phyloP scores from a whole-genome alignment of 805 yeast genomes.

The Candida rishiriensis region DNA sequence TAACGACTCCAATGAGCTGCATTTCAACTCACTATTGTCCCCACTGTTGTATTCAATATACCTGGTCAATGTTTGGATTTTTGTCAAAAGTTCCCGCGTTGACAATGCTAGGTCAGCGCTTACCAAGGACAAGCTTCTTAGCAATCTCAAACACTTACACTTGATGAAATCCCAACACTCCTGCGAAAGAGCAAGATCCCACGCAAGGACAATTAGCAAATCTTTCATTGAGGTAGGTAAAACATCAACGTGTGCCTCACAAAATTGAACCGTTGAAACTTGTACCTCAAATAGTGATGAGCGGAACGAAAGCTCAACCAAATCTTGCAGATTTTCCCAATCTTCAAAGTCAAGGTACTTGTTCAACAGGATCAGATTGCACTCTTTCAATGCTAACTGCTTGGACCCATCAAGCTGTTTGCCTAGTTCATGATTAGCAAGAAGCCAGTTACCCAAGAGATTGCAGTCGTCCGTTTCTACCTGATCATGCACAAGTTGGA shows the following conservation, averaged over 20 bases:
- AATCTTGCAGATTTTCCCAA: slow-evolving; percentile 18
- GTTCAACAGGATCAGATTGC: slow-evolving; percentile 29
- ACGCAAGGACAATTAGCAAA: slow-evolving; percentile 11
- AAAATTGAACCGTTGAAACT: slow-evolving; percentile 34
- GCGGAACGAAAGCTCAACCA: slow-evolving; percentile 32
- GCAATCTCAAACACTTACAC: slow-evolving; percentile 35
- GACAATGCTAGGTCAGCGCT: slow-evolving; percentile 7
- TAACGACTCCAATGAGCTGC: slow-evolving; percentile 46
- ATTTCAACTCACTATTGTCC: slow-evolving; percentile 41
- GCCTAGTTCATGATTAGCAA: slow-evolving; percentile 25
- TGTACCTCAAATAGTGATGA: slow-evolving; percentile 45
- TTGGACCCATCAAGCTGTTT: slow-evolving; percentile 42
- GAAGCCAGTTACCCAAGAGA: slow-evolving; percentile 33
- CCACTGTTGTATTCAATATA: slow-evolving; percentile 24
- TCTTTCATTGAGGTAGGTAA: slow-evolving; percentile 1
- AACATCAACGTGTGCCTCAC: slow-evolving; percentile 6
- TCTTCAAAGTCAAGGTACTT: slow-evolving; percentile 11
- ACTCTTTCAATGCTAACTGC: slow-evolving; percentile 39
- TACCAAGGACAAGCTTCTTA: slow-evolving; percentile 23
- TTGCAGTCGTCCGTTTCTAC: slow-evolving; percentile 10
- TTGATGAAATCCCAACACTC: slow-evolving; percentile 42
- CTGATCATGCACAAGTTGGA: not conserved
- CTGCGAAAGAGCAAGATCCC: slow-evolving; percentile 21
- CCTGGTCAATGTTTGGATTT: slow-evolving; percentile 27
- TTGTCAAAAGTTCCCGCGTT: slow-evolving; percentile 11